phyloP scores from a whole-genome alignment of 441 rosid species.

The Cnidoscolus chayamansa region DNA sequence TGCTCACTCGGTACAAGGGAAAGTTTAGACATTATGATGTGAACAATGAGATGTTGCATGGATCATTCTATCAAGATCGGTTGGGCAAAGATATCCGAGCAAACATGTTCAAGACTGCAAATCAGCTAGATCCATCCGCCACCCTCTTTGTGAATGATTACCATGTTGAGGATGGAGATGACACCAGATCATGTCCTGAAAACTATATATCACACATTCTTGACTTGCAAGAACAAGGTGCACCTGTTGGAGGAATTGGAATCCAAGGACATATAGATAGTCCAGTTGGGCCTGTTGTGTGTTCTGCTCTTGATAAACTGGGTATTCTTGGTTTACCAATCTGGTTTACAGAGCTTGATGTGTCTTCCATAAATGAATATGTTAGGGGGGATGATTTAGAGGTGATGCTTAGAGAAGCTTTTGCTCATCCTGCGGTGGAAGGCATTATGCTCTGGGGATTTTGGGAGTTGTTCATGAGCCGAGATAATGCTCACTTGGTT shows the following conservation, averaged over 20 bases:
- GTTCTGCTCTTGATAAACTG: slow-evolving; percentile 67
- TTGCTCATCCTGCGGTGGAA: slow-evolving; percentile 82
- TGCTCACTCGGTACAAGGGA: slow-evolving; percentile 71
- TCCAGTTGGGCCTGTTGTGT: slow-evolving; percentile 73
- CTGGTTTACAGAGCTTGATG: slow-evolving; percentile 94
- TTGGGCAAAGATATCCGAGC: slow-evolving; percentile 62
- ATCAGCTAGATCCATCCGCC: slow-evolving; percentile 74
- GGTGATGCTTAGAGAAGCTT: slow-evolving; percentile 85
- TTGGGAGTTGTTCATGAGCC: slow-evolving; percentile 88
- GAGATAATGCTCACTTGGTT: slow-evolving; percentile 58
- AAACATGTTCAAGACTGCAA: slow-evolving; percentile 70
- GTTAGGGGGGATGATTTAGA: slow-evolving; percentile 81
- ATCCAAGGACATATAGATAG: slow-evolving; percentile 84
- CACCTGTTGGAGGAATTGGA: slow-evolving; percentile 81
- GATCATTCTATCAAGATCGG: slow-evolving; percentile 73
- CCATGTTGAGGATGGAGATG: slow-evolving; percentile 75
- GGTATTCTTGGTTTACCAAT: slow-evolving; percentile 75
- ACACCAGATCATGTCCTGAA: slow-evolving; percentile 61
- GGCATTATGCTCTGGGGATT: slow-evolving; percentile 94
- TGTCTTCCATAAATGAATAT: slow-evolving; percentile 64
- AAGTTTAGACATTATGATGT: slow-evolving; percentile 87
- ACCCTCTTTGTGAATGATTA: slow-evolving; percentile 80
- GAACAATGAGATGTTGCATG: slow-evolving; percentile 93
- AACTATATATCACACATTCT: slow-evolving; percentile 61
- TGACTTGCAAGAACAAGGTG: slow-evolving; percentile 72